Conservation (phyloP, 192 early-diverging fungal species). For the Nowakowskiella sp. region DNA sequence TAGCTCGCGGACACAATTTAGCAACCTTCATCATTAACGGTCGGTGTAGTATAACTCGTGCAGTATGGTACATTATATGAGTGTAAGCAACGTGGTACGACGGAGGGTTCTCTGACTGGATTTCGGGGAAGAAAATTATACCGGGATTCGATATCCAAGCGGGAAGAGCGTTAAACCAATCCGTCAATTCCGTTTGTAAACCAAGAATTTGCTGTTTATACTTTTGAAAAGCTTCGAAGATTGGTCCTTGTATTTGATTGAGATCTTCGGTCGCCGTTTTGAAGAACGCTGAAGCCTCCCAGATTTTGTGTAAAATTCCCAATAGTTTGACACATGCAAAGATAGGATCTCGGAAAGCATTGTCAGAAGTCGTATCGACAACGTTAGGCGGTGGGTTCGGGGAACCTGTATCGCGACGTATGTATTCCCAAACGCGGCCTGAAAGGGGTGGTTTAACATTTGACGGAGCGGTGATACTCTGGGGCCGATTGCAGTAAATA, state of each 20-base stretch:
- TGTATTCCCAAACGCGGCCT: not conserved
- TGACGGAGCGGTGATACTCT: not conserved
- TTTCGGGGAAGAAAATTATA: constrained; percentile 7
- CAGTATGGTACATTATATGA: constrained; percentile 15
- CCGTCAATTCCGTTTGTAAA: constrained; percentile 11
- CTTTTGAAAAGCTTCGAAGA: not conserved
- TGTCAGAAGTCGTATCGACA: not conserved
- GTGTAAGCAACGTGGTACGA: constrained; percentile 22
- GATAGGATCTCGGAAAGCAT: not conserved
- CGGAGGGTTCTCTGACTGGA: constrained; percentile 3
- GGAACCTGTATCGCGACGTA: not conserved
- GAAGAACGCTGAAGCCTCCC: constrained; percentile 9
- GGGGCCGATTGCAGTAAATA: not conserved
- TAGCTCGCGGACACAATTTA: not conserved
- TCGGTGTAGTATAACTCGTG: constrained; percentile 14
- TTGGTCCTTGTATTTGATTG: not conserved
- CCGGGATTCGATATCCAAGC: constrained; percentile 15
- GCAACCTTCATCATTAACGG: constrained; percentile 21
- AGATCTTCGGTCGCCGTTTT: constrained; percentile 7
- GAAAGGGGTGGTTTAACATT: not conserved
- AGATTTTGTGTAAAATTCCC: not conserved
- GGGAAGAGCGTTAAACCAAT: constrained; percentile 13
- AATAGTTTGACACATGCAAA: not conserved
- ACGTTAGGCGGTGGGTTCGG: not conserved
- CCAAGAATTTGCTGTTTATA: constrained; percentile 2